A percentile compares a stretch with the other conserved stretches of the same genome.
phyloP scores from a whole-genome alignment of 306 rosid species.

The Lablab purpureus region DNA sequence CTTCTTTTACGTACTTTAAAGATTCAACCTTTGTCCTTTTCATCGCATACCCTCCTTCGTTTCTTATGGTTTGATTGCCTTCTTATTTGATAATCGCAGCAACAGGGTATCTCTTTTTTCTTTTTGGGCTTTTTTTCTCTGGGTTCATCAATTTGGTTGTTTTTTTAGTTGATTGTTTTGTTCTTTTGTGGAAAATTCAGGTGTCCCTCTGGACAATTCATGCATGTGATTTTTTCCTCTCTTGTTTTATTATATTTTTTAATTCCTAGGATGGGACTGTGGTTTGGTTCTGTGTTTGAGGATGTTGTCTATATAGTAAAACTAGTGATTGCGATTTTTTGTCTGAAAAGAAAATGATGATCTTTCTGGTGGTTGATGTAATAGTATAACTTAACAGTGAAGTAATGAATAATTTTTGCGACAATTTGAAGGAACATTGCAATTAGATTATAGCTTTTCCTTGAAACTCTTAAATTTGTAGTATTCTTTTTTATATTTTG shows the following conservation, averaged over 20 bases:
- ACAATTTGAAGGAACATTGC: conserved; percentile 25
- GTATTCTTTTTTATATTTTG: not conserved
- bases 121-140: not conserved
- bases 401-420: conserved; percentile 38
- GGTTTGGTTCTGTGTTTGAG: conserved; percentile 31
- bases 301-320: conserved; percentile 7
- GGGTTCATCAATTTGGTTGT: conserved; percentile 23
- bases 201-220: conserved; percentile 19
- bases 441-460: conserved; percentile 22
- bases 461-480: conserved; percentile 17
- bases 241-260: not conserved
- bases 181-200: not conserved
- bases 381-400: conserved; percentile 38
- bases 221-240: not conserved
- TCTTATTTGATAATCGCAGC: conserved; percentile 37
- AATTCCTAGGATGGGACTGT: not conserved
- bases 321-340: conserved; percentile 41
- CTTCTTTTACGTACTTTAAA: not conserved
- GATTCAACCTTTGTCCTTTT: conserved; percentile 28
- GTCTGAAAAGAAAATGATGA: conserved; percentile 35
- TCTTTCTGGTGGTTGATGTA: conserved; percentile 43
- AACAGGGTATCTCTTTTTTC: conserved; percentile 16
- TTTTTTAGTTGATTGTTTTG: conserved; percentile 20
- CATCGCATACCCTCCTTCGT: conserved; percentile 25
- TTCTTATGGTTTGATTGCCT: conserved; percentile 44